Base-by-base conservation (phyloP, 1,284 basidiomycete genomes). In the Fereydounia khargensis region DNA sequence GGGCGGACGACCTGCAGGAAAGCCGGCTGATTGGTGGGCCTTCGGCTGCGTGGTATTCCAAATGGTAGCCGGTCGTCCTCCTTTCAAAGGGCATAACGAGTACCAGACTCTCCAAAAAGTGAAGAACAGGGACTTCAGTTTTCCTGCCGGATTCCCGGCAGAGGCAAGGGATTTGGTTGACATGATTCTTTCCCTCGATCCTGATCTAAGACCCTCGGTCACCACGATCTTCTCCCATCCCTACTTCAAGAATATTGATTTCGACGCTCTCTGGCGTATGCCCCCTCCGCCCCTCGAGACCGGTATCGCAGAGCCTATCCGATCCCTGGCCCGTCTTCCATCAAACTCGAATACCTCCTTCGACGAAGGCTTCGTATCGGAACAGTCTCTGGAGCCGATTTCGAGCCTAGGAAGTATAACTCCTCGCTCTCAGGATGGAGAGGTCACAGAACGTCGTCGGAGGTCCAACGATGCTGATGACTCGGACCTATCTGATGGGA, bases 71-170 rank as follows among this genome's bases (percentile, higher is more conserved):
- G 81, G 82, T 6, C 73, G 77, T 44, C 80, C 81, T 11, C 81
- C 81, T 0, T 83, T 83, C 72, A 77, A 81, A 42, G 80, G 79
- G 1, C 77, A 78, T 10, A 82, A 81, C 33, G 82, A 83, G 64
- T 83, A 82, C 59, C 77, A 82, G 44, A 82, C 81, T 10, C 81
- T 83, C 49, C 81, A 83, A 45, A 81, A 79, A 64, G 81, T 83
- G 47, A 73, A 82, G 44, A 78, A 79, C 33, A 68, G 77, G 34
- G 79, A 81, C 13, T 79, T 80, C 53, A 65, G 74, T 1, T 81
- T 77, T 46, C 81, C 80, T 0, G 69, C 77, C 6, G 78, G 70
- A 1, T 80, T 82, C 40, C 78, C 80, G 13, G 56, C 66, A 9
- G 76, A 77, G 20, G 81, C 81, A 0, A 71, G 73, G 28, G 77